Conservation (phyloP, 2,329 filamentous ascomycete species). For the Penicillium sp. region DNA sequence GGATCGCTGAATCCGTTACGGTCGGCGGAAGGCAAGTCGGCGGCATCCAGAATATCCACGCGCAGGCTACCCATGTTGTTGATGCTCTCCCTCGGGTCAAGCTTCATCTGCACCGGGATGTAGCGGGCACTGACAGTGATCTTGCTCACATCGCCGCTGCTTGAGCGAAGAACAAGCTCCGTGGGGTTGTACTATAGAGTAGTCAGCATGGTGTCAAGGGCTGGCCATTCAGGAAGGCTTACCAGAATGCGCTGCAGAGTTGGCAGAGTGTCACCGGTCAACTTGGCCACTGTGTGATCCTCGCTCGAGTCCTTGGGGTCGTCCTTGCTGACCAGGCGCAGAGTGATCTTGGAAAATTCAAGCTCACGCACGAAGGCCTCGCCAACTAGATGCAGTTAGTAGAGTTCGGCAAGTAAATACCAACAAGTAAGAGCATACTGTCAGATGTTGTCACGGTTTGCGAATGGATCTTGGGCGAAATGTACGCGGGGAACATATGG, state of each 20-base stretch:
- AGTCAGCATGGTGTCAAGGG: constrained; percentile 3
- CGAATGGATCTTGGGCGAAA: constrained; percentile 70
- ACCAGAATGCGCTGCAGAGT: constrained; percentile 85
- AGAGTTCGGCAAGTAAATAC: background rate
- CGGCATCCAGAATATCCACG: constrained; percentile 85
- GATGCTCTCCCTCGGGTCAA: constrained; percentile 93
- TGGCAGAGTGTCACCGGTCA: constrained; percentile 80
- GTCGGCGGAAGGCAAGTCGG: constrained; percentile 87
- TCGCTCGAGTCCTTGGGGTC: constrained; percentile 67
- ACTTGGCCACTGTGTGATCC: constrained; percentile 73
- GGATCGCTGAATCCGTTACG: constrained; percentile 96
- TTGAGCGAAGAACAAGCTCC: constrained; percentile 72
- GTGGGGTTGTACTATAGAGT: constrained; percentile 78
- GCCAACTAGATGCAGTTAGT: constrained; percentile 55
- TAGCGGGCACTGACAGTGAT: constrained; percentile 93
- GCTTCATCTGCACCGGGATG: constrained; percentile 86
- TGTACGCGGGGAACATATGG: constrained; percentile 85
- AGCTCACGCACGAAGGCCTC: constrained; percentile 95
- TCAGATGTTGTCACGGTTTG: constrained; percentile 77
- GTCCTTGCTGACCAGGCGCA: constrained; percentile 77
- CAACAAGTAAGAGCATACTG: constrained; percentile 46
- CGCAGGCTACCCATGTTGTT: constrained; percentile 97
- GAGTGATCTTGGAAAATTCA: constrained; percentile 90
- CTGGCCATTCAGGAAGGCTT: constrained; percentile 38
- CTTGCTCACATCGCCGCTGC: constrained; percentile 71